Evolutionary conservation across 257 asterid species (phyloP), one percentile per base, ranked within the genome.

Genomic region (Penstemon eatonii): DNA sequence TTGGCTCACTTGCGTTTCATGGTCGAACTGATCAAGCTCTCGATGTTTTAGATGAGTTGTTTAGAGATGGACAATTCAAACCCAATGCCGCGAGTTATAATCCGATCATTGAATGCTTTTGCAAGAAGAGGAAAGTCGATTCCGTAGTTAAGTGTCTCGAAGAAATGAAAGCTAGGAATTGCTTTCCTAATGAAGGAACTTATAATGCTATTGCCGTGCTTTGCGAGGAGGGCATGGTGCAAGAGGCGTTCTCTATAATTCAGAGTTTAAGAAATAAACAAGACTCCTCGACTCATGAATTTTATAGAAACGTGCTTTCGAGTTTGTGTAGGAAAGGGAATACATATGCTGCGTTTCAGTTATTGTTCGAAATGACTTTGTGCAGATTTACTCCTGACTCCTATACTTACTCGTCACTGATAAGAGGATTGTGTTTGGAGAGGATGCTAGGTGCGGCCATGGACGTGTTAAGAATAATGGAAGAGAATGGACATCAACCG

Each of bases 1-100:
- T 88, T 6, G 84, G 87, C 38, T 88, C 96, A 4, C 92, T 90
- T 64, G 81, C 93, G 1, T 51, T 64, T 33, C 95, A 88, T 50
- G 96, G 96, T n/a, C 83, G 81, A 42, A 88, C 87, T 0, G 86
- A 80, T 71, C 85, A 88, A 11, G 98, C 98, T 8, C 79, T 85
- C 11, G 76, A 81, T 47, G 86, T 92, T 11, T 63, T 92, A 82
- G 92, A 85, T 12, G 95, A 88, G 40, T 72, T 92, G 89, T 78
- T 73, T 56, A 65, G 67, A 11, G 86, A 76, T 12, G 93, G 89
- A 6, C 76, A 66, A 52, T 82, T 88, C 67, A 82, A 75, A 40
- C 98, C 95, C 33, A 80, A 76, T 8, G 92, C 97, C 39, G 85
- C 92, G 0, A 86, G 95, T 80, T 92, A 83, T 71, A 92, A 92